phyloP scores from a whole-genome alignment of 2,329 filamentous ascomycete genomes.

The Harringtonia aguacate region DNA sequence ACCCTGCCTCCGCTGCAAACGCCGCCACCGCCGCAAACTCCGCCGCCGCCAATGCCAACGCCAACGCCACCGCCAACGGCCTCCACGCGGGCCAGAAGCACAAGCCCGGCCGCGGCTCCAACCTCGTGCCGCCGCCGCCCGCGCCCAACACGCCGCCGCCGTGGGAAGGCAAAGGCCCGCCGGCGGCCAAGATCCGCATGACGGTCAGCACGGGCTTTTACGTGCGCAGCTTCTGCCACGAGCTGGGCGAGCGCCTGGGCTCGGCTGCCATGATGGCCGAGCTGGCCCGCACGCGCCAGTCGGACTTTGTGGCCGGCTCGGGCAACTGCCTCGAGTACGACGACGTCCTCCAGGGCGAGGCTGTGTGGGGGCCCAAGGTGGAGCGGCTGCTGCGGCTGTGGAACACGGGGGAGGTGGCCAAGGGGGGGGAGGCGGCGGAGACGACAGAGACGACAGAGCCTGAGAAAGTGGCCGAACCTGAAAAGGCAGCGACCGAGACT shows the following conservation, averaged over 20 bases:
- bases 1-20: too few relatives aligned
- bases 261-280: slow-evolving; percentile 82
- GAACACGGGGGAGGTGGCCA: slow-evolving; percentile 9
- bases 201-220: slow-evolving; percentile 96
- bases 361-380: slow-evolving; percentile 73
- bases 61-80: neutral
- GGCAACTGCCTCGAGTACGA: slow-evolving; percentile 67
- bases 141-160: slow-evolving; percentile 38
- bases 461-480: neutral
- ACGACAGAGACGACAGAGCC: neutral
- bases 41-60: too few relatives aligned
- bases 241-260: slow-evolving; percentile 71
- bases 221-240: slow-evolving; percentile 85
- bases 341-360: slow-evolving; percentile 65
- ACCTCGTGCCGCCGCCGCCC: slow-evolving; percentile 39
- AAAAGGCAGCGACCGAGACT: slow-evolving; percentile 15
- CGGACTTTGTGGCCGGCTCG: slow-evolving; percentile 61
- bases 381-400: slow-evolving; percentile 36
- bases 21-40: too few relatives aligned
- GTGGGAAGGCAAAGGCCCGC: slow-evolving; percentile 52
- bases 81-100: slow-evolving; percentile 4
- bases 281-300: slow-evolving; percentile 71
- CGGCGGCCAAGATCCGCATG: slow-evolving; percentile 76
- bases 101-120: slow-evolving; percentile 34
- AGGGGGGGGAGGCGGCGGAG: neutral